Base-by-base conservation (phyloP, 2,329 filamentous ascomycete species). In the Coniochaeta pulveracea region DNA sequence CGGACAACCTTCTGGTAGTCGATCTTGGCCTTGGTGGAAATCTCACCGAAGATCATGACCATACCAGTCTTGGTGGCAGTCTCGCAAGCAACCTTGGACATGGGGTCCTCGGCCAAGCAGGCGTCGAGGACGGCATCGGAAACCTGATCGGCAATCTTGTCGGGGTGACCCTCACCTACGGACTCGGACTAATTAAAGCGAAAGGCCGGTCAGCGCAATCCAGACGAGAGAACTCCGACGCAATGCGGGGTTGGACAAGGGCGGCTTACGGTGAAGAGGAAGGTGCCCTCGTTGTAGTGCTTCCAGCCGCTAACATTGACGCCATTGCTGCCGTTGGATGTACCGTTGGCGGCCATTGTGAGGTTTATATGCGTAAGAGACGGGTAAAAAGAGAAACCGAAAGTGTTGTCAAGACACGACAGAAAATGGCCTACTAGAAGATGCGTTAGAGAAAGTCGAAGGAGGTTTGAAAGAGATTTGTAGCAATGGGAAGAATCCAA, bases 1-100 rank as follows among this genome's bases (percentile, higher is more conserved):
- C 91, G 89, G 62, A 98, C 85, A 53, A 95, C 73, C 72, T 88
- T 93, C 66, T 98, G 91, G 81, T 95, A 98, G 74, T 98, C 91
- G 51, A 96, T 70, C 49, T 69, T 73, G 64, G 89, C 80, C 72
- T 93, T 91, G 69, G 91, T 96, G 64, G 86, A 93, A 64, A 98
- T 98, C 64, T 98, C 91, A 65, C 86, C 86, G 45, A 94, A 93
- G 60, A 93, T 80, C 91, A 98, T 96, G 64, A 98, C 74, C 91
- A 98, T 84, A 64, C 91, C 91, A 49, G 91, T 98, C 84, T 98
- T 98, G 70, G 91, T 94, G 54, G 91, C 91, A 48, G 89, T 95
- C 75, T 98, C 91, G 66, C 91, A 98, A 60, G 91, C 91, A 51
- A 96, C 82, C 76, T 96, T 98, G 72, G 91, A 96, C 57, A 95